These are phyloP conservation scores for Quercus cerris DNA, from an alignment of 306 rosid genomes.

Conservation along the genomic window DNA sequence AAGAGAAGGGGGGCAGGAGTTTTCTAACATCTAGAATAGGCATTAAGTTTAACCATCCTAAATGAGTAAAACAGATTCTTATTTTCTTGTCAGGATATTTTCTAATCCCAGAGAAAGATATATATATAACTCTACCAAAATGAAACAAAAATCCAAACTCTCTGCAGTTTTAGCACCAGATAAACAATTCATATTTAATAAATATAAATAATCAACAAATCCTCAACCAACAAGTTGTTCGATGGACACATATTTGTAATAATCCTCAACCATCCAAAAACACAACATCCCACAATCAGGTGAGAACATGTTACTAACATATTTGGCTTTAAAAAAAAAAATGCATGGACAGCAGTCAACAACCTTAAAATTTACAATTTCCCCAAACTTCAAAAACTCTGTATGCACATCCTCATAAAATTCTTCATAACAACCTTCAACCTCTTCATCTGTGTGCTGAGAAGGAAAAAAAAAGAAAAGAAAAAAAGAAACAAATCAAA, in stretches of 20 bases:
- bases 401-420: slow-evolving; percentile 98
- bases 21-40: neutral
- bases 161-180: neutral
- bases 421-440: slow-evolving; percentile 74
- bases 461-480: neutral
- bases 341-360: slow-evolving; percentile 21
- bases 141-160: neutral
- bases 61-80: neutral
- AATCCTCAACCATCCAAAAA: neutral
- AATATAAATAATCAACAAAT: neutral
- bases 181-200: neutral
- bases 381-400: slow-evolving; percentile 91
- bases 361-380: slow-evolving; percentile 96
- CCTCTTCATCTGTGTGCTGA: slow-evolving; percentile 92
- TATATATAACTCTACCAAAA: neutral
- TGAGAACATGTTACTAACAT: neutral
- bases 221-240: neutral
- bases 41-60: neutral
- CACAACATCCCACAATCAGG: neutral
- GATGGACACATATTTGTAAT: neutral
- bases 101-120: neutral
- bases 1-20: neutral
- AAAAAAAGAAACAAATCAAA: slow-evolving; percentile 21
- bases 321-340: neutral
- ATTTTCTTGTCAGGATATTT: neutral